Evolutionary conservation across 768 basidiomycete genomes (phyloP), one percentile per base, ranked within the genome.

Genomic region (Hortiboletus flavorubellus): DNA sequence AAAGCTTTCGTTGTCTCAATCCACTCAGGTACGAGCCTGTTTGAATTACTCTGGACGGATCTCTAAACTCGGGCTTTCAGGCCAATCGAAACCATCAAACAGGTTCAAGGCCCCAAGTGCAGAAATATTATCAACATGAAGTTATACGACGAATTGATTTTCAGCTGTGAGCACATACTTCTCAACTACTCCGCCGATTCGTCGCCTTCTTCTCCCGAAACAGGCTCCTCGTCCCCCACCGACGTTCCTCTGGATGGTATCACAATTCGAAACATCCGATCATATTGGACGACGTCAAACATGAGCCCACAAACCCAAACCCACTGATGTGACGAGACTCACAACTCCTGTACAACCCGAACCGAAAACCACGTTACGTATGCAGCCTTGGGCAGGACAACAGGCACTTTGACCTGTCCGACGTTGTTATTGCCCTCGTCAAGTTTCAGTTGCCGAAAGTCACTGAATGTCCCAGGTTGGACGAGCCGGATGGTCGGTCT

Each of bases 401-500:
- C 56, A 0, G 64, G 67, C 38, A 69, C 54, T 14, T 67, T 67
- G 42, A 64, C 37, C 26, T 64, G 62, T 11, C 59, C 62, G 6
- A 53, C 12, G 16, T 21, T 46, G 1, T 41, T 26, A 2, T 49
- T 49, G 1, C 53, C 46, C 35, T 51, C 48, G 29, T 68, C 63
- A 10, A 51, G 46, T 26, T 48, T 68, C 35, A 57, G 31, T n/a
- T 54, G 60, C n/a, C 59, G 54, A 38, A 59, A 69, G 1, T 53
- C 66, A 8, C 54, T 50, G 42, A 68, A 68, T 7, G 68, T 65
- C 15, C 63, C 65, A 2, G 48, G 9, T 33, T 49, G 42, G 18
- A 68, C 58, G 8, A 69, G 49, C 29, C 68, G 55, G 33, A 68
- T 45, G n/a, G 63, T 65, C 30, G 63, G 66, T 31, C 50, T 52